Evolutionary conservation across 148 eudicot genomes (phyloP).

Genomic region (Oxyria digyna): DNA sequence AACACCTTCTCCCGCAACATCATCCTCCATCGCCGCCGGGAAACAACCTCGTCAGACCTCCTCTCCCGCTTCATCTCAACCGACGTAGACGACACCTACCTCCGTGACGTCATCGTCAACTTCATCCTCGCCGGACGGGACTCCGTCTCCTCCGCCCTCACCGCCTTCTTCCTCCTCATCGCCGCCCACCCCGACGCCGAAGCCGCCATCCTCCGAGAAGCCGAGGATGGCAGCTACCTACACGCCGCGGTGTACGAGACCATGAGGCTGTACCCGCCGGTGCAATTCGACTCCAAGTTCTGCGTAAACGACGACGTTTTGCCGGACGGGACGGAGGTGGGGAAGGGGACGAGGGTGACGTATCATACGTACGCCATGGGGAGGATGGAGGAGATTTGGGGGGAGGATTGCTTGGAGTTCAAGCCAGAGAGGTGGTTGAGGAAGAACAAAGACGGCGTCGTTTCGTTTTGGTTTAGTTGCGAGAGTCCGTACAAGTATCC

Average conservation of each 20-base stretch:
- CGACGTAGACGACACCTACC: constrained; percentile 14
- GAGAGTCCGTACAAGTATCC: constrained; percentile 47
- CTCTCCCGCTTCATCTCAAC: constrained; percentile 45
- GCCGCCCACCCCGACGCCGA: constrained; percentile 26
- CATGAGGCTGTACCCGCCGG: constrained; percentile 62
- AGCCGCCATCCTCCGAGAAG: constrained; percentile 23
- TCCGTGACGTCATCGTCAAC: constrained; percentile 47
- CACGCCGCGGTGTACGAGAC: constrained; percentile 46
- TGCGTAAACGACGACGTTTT: constrained; percentile 37
- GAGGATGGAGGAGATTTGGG: constrained; percentile 62
- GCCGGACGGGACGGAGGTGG: constrained; percentile 33
- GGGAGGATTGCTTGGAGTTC: constrained; percentile 45
- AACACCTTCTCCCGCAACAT: constrained; percentile 33
- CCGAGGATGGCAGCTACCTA: constrained; percentile 24
- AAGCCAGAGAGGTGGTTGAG: constrained; percentile 66
- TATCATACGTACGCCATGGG: constrained; percentile 77
- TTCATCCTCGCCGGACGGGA: constrained; percentile 58
- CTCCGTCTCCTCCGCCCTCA: constrained; percentile 38
- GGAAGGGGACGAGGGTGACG: constrained; percentile 49
- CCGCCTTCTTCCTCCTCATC: constrained; percentile 32
- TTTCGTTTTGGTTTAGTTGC: constrained; percentile 15
- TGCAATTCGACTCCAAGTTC: constrained; percentile 66
- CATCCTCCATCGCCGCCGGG: constrained; percentile 14
- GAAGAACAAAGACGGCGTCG: not conserved
- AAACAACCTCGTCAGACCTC: constrained; percentile 19